Conservation (phyloP, 2,329 filamentous ascomycete genomes). For the Passalora sequoiae region DNA sequence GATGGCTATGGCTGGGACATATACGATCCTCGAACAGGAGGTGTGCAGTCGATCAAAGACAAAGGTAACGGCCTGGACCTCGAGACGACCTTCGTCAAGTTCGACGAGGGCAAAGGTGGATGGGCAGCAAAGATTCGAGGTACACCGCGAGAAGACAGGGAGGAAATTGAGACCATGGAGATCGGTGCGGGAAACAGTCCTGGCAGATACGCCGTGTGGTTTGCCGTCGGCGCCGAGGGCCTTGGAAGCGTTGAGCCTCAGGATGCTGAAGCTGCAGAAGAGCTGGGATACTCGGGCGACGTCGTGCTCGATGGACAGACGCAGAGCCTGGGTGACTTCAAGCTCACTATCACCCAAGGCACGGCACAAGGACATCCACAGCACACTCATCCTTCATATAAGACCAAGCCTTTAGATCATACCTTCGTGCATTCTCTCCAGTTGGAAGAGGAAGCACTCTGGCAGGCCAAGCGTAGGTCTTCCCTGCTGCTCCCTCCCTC, state of each 20-base stretch:
- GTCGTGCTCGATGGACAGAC: constrained; percentile 68
- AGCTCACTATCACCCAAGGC: constrained; percentile 69
- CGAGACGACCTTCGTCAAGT: constrained; percentile 88
- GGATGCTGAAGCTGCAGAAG: constrained; percentile 50
- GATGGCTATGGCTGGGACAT: constrained; percentile 97
- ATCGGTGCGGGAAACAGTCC: constrained; percentile 36
- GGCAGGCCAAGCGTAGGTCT: constrained; percentile 67
- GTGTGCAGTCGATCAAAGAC: constrained; percentile 86
- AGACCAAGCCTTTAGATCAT: constrained; percentile 66
- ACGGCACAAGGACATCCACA: constrained; percentile 56
- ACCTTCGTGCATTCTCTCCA: constrained; percentile 70
- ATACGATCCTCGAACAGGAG: constrained; percentile 84
- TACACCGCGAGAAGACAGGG: constrained; percentile 40
- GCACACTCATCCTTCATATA: constrained; percentile 58
- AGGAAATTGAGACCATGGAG: neutral
- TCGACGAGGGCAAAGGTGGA: constrained; percentile 69
- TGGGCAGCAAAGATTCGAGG: constrained; percentile 91
- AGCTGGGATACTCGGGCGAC: constrained; percentile 54
- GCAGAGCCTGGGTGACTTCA: constrained; percentile 70
- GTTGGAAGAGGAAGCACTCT: constrained; percentile 63
- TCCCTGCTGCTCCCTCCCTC: neutral
- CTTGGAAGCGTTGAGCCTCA: constrained; percentile 60
- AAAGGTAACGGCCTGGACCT: constrained; percentile 82
- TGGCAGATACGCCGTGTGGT: constrained; percentile 71
- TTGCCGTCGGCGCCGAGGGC: constrained; percentile 78